Evolutionary conservation across 2,329 filamentous ascomycete species (phyloP).

Genomic region (Fusarium dlaminii): DNA sequence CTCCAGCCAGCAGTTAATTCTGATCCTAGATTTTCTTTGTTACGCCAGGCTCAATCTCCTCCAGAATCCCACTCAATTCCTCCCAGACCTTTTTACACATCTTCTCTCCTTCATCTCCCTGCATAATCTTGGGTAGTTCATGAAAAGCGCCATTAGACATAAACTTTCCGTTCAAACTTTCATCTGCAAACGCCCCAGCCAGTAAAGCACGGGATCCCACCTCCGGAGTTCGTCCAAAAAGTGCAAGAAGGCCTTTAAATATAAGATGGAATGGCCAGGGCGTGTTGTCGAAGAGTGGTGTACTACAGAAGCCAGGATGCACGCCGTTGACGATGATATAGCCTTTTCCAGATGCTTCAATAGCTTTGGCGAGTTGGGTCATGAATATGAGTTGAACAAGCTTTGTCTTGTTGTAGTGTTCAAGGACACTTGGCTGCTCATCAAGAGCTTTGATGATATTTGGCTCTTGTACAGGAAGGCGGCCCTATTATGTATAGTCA

Average conservation of each 20-base stretch:
- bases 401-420: constrained; percentile 46
- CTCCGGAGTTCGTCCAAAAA: constrained; percentile 51
- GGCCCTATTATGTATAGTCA: constrained; percentile 35
- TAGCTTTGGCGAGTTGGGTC: constrained; percentile 47
- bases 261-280: constrained; percentile 43
- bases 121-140: constrained; percentile 37
- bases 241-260: constrained; percentile 9
- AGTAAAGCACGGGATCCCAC: constrained; percentile 53
- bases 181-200: constrained; percentile 48
- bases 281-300: constrained; percentile 50
- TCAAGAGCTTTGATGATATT: constrained; percentile 49
- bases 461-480: constrained; percentile 46
- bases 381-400: constrained; percentile 45
- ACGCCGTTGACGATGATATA: constrained; percentile 51
- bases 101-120: constrained; percentile 49
- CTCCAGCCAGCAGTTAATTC: background rate
- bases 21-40: constrained; percentile 44
- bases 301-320: constrained; percentile 54
- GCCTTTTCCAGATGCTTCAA: constrained; percentile 44
- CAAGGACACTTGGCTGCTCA: constrained; percentile 19
- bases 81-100: constrained; percentile 51
- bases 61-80: constrained; percentile 55
- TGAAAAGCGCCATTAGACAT: constrained; percentile 48
- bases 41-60: constrained; percentile 54
- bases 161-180: constrained; percentile 54